Evolutionary conservation across 441 rosid species (phyloP), one percentile per base, ranked within the genome.

Genomic region (Gossypium gossypioides): DNA sequence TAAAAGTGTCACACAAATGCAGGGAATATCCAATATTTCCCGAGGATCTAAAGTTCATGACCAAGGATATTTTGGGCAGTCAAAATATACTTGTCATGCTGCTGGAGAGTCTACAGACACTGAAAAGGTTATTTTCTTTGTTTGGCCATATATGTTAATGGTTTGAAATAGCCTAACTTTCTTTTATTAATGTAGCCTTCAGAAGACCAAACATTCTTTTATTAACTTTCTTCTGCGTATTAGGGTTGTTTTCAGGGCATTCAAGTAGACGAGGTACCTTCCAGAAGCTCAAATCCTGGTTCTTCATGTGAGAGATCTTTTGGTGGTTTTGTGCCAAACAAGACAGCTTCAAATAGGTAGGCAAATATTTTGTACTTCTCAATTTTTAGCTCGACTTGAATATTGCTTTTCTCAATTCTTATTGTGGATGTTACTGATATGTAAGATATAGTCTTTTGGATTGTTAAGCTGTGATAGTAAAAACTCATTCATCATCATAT

Each of bases 341-440:
- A 81, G 77, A 72, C 78, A 42, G 69, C 78, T 76, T 75, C 84
- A 48, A 76, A 85, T 48, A 91, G 96, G 97, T 89, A 84, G 75
- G 67, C 67, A 62, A 58, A 63, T 64, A 16, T 51, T 34, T 55
- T 70, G 66, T 59, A 6, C 7, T 8, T 16, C 4, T 78, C 27
- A 9, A 44, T 6, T 16, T 54, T 21, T 46, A 3, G 34, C 48
- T 70, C 70, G 37, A 29, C 54, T 13, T 64, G 54, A 18, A 67
- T 22, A 4, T 76, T 65, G 50, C 15, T 59, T 71, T 6, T 61
- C 42, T 71, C 21, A 6, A 32, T 3, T 18, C 71, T 71, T 71
- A 21, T 16, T 8, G 15, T 72, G 19, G 18, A 4, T 59, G 4
- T 29, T 25, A 44, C 3, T 72, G 19, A 48, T 52, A 25, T 56